These are phyloP conservation scores for Lasiosphaeris hirsuta DNA, from an alignment of 495 filamentous ascomycete species.

Conservation along the genomic window DNA sequence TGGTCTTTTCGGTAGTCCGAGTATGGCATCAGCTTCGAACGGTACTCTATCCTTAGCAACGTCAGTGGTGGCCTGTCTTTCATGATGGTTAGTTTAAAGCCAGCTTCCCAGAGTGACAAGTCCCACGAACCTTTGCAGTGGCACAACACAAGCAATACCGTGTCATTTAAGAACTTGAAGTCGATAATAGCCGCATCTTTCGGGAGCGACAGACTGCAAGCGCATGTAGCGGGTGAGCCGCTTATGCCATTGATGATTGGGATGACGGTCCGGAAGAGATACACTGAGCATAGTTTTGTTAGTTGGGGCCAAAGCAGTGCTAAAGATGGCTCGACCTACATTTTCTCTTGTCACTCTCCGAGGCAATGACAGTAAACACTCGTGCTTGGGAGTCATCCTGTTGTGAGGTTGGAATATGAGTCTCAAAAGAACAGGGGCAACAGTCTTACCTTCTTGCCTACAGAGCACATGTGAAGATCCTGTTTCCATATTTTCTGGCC, in stretches of 20 bases:
- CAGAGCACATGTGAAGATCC: constrained; percentile 34
- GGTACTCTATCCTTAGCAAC: constrained; percentile 17
- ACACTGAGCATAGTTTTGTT: constrained; percentile 42
- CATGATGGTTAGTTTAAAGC: neutral
- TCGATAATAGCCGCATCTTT: constrained; percentile 41
- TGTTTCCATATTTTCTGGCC: constrained; percentile 36
- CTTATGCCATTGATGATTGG: constrained; percentile 44
- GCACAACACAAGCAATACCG: constrained; percentile 44
- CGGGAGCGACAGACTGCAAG: constrained; percentile 38
- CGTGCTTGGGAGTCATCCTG: constrained; percentile 30
- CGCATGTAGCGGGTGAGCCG: constrained; percentile 23
- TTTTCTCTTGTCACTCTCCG: constrained; percentile 22
- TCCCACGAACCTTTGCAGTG: constrained; percentile 29
- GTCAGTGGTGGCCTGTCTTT: constrained; percentile 20
- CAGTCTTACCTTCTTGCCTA: constrained; percentile 26
- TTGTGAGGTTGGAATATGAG: constrained; percentile 14
- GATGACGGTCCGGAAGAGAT: constrained; percentile 41
- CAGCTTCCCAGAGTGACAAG: neutral
- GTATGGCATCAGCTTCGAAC: constrained; percentile 11
- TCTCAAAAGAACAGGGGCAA: neutral
- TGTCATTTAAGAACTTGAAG: constrained; percentile 47
- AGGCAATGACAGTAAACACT: constrained; percentile 36
- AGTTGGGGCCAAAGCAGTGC: neutral
- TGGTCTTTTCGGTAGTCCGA: constrained; percentile 10
- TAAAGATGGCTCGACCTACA: constrained; percentile 14